Percentiles rank a stretch among this genome's conserved stretches.
phyloP scores from a whole-genome alignment of 495 filamentous ascomycete species.

The Hapsidospora chrysogenum region DNA sequence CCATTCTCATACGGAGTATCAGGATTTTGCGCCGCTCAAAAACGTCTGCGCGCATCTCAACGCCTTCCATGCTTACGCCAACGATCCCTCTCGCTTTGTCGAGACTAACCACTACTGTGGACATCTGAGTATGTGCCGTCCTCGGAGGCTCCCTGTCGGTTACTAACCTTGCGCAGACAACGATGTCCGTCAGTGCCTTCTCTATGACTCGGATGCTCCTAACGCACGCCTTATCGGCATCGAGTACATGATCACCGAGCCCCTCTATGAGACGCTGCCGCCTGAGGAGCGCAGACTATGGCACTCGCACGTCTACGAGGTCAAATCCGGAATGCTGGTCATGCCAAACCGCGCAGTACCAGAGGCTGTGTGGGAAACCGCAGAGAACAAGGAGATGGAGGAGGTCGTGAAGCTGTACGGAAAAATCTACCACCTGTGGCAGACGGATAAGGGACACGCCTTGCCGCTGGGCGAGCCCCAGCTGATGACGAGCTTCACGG shows the following conservation, averaged over 20 bases:
- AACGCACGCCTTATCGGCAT: constrained; percentile 67
- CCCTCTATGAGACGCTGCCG: constrained; percentile 48
- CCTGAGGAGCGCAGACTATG: constrained; percentile 53
- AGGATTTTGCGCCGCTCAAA: constrained; percentile 58
- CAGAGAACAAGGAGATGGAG: constrained; percentile 69
- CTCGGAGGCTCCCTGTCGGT: not conserved
- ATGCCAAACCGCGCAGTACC: constrained; percentile 53
- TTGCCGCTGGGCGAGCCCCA: constrained; percentile 59
- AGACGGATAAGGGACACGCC: constrained; percentile 63
- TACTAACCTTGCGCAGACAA: constrained; percentile 10
- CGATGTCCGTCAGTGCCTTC: constrained; percentile 55
- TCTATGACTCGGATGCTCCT: constrained; percentile 53
- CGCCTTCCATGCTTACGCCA: constrained; percentile 68
- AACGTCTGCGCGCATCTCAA: constrained; percentile 72
- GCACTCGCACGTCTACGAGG: constrained; percentile 76
- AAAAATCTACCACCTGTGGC: constrained; percentile 88
- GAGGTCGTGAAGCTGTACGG: constrained; percentile 57
- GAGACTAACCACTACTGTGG: constrained; percentile 80
- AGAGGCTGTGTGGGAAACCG: constrained; percentile 50
- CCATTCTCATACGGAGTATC: no score
- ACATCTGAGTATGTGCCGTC: constrained; percentile 44
- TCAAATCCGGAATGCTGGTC: constrained; percentile 72
- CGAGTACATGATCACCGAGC: constrained; percentile 80
- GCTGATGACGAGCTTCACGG: constrained; percentile 62
- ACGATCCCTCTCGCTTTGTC: constrained; percentile 47